Percentiles rank a stretch among this genome's conserved stretches.
phyloP scores from a whole-genome alignment of 257 asterid genomes.

The Jasminum sambac region DNA sequence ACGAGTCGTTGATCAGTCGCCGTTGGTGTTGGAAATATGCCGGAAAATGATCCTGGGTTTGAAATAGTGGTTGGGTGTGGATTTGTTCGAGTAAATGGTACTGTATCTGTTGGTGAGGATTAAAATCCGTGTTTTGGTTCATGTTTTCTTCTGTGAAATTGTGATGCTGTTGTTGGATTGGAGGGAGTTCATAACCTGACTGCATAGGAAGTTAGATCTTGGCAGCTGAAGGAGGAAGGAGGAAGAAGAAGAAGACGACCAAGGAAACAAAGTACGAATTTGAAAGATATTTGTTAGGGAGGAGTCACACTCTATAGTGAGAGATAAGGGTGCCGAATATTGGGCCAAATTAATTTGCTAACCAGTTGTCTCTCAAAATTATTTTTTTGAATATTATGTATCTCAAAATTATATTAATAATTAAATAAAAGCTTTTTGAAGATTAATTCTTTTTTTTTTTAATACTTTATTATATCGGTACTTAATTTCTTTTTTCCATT shows the following conservation, averaged over 20 bases:
- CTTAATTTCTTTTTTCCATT: no score
- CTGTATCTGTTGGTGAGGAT: neutral
- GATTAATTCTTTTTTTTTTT: no score
- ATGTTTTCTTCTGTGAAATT: conserved; percentile 16
- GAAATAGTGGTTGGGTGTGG: conserved; percentile 35
- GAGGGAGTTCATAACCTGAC: conserved; percentile 49
- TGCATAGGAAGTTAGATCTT: conserved; percentile 35
- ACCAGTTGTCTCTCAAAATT: neutral
- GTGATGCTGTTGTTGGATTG: conserved; percentile 36
- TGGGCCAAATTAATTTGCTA: conserved; percentile 19
- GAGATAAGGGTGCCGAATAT: conserved; percentile 27
- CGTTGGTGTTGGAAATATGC: conserved; percentile 26
- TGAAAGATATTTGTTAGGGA: conserved; percentile 19
- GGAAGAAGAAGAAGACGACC: conserved; percentile 20
- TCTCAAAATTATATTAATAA: no score
- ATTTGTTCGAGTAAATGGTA: conserved; percentile 42
- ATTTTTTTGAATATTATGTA: no score
- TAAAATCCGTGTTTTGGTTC: conserved; percentile 32
- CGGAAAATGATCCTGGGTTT: conserved; percentile 31
- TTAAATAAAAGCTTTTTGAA: no score
- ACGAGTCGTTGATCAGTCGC: neutral
- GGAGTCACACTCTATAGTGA: conserved; percentile 15
- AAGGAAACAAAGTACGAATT: conserved; percentile 19
- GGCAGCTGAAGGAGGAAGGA: neutral
- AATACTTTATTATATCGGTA: no score